Evolutionary conservation across 177 flowering plant species (phyloP).

Genomic region (Telopea speciosissima): DNA sequence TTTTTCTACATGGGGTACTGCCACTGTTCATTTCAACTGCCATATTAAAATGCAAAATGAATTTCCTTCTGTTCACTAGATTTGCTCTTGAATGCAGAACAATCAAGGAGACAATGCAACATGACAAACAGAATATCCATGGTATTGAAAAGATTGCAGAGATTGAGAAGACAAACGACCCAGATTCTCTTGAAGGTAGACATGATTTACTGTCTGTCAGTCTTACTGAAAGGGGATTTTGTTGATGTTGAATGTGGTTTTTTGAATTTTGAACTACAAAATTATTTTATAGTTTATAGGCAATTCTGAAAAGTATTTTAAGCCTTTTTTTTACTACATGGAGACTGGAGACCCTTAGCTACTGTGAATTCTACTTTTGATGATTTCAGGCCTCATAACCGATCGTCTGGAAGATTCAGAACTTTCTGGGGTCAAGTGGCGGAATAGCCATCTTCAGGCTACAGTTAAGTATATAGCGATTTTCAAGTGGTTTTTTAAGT

Average conservation of each 20-base stretch:
- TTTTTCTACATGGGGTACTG: slow-evolving; percentile 20
- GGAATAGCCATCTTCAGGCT: slow-evolving; percentile 22
- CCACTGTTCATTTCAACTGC: not conserved
- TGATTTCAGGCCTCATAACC: slow-evolving; percentile 24
- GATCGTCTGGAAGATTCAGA: slow-evolving; percentile 25
- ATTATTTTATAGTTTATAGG: not conserved
- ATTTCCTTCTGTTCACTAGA: slow-evolving; percentile 1
- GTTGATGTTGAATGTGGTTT: not conserved
- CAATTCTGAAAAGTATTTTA: not conserved
- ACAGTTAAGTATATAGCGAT: slow-evolving; percentile 31
- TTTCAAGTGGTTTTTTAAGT: slow-evolving; percentile 5
- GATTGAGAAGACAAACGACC: slow-evolving; percentile 3
- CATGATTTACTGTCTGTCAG: not conserved
- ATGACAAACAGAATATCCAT: not conserved
- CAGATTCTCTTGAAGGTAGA: slow-evolving; percentile 30
- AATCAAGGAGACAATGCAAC: slow-evolving; percentile 13
- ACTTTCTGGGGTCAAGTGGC: slow-evolving; percentile 54
- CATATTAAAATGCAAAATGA: slow-evolving; percentile 1
- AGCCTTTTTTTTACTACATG: not conserved
- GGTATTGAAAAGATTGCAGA: slow-evolving; percentile 12
- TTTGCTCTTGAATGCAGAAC: slow-evolving; percentile 24
- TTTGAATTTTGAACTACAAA: not conserved
- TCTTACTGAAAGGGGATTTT: not conserved
- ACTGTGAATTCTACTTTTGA: too few species aligned
- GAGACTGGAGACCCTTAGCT: not conserved